phyloP scores from a whole-genome alignment of 345 rosid genomes.

The Camelina neglecta region DNA sequence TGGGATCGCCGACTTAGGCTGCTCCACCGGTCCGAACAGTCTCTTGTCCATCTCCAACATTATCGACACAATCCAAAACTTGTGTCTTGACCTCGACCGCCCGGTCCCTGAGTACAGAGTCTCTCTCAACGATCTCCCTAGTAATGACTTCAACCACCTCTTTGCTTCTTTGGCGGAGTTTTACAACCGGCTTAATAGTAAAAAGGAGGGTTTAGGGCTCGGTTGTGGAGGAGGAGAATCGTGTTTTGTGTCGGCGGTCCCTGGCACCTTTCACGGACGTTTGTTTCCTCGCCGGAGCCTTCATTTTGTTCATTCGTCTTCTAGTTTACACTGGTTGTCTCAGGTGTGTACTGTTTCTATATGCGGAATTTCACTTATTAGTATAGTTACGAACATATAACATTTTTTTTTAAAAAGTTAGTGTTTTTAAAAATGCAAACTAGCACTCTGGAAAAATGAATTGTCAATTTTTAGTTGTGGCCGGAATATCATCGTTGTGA shows the following conservation, averaged over 20 bases:
- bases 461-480: too few species aligned
- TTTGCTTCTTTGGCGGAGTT: slow-evolving; percentile 60
- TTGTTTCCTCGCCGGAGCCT: slow-evolving; percentile 65
- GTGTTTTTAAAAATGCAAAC: background rate
- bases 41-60: slow-evolving; percentile 54
- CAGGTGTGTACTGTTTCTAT: slow-evolving; percentile 53
- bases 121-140: slow-evolving; percentile 71
- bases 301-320: slow-evolving; percentile 75
- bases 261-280: slow-evolving; percentile 84
- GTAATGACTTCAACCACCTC: slow-evolving; percentile 70
- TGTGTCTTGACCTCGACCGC: slow-evolving; percentile 39
- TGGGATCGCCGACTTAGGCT: slow-evolving; percentile 84
- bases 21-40: slow-evolving; percentile 77
- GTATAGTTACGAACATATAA: background rate
- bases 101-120: slow-evolving; percentile 56
- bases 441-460: background rate
- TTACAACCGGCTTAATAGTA: slow-evolving; percentile 43
- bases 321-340: slow-evolving; percentile 87
- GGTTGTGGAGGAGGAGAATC: slow-evolving; percentile 40
- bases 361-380: background rate
- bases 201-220: slow-evolving; percentile 34
- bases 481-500: too few species aligned
- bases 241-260: slow-evolving; percentile 54
- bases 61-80: slow-evolving; percentile 46
- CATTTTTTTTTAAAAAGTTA: background rate